Evolutionary conservation across 2,329 filamentous ascomycete species (phyloP).

Genomic region (Diplodia mutila): DNA sequence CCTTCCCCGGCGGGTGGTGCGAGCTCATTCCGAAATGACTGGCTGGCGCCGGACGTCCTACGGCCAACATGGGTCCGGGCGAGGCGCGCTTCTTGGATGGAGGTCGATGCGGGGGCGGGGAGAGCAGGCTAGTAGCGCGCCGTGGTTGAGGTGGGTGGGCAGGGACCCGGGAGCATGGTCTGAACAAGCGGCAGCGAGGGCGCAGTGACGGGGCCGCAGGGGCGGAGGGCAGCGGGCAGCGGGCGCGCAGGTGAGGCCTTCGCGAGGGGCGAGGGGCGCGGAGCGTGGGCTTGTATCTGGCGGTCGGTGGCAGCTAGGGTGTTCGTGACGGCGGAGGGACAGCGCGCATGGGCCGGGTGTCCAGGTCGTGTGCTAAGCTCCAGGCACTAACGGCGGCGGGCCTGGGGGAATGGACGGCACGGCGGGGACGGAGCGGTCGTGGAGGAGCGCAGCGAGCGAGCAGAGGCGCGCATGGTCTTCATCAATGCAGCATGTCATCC

Average conservation of each 20-base stretch:
- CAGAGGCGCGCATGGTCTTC: conserved; percentile 21
- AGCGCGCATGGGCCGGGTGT: conserved; percentile 6
- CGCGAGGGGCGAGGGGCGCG: background rate
- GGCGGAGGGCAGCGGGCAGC: too few species aligned
- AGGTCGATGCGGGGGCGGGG: background rate
- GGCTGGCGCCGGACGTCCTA: conserved; percentile 19
- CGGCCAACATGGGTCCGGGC: conserved; percentile 23
- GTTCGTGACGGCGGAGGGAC: background rate
- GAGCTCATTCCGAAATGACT: conserved; percentile 27
- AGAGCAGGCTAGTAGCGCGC: conserved; percentile 14
- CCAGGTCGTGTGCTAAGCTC: background rate
- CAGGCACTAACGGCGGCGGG: background rate
- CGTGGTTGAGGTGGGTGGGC: conserved; percentile 11
- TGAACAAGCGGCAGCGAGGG: background rate
- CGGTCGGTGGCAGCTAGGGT: conserved; percentile 16
- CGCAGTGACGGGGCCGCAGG: conserved; percentile 10
- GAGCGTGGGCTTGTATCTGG: background rate
- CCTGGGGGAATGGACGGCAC: background rate
- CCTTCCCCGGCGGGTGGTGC: conserved; percentile 22
- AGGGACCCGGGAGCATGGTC: background rate
- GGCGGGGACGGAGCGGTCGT: conserved; percentile 3
- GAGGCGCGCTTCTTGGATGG: background rate
- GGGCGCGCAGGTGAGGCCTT: background rate
- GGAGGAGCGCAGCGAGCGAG: conserved; percentile 5
- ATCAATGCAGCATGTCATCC: conserved; percentile 18